Base-by-base conservation (phyloP, 805 yeast genomes). In the Helenozyma rhizophorensis region DNA sequence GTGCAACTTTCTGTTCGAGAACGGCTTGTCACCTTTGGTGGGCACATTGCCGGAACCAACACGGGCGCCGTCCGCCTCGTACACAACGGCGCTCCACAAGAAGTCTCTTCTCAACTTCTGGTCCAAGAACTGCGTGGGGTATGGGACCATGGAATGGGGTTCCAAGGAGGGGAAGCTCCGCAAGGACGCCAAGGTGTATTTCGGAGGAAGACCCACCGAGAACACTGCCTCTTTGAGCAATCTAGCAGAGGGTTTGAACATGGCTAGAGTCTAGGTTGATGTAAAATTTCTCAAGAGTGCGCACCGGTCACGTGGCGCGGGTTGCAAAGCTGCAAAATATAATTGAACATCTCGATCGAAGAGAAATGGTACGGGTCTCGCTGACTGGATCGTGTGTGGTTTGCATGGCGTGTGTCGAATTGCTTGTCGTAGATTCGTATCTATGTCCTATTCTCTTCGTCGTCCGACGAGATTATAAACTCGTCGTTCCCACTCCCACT, bases 21-120 rank as follows among this genome's bases (percentile, higher is more conserved):
- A 89, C 39, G 89, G 88, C 60, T 82, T 83, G 48, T 86, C 90
- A 23, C 85, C 75, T 60, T 96, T 81, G 37, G 93, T 86, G 23
- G 86, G 82, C 21, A 93, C 94, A 51, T 81, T 82, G 1, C 86
- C 78, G 1, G 97, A 73, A 27, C 97, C 96, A 9, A 87, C 96
- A 58, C 97, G 78, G 43, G 79, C 78, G 43, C 76, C 77, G 55
- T 93, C 96, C 23, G 89, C 83, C 67, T 93, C 99, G 68, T 72
- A 87, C 3, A 85, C 83, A 21, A 87, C 96, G 1, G 97, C 96
- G 52, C 80, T 78, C 97, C 97, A 93, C 39, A 93, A 72, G 21
- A 89, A 62, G 58, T 93, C 99, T 59, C 96, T 78, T 62, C 98
- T 80, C 37, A 86, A 57, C 28, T 95, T 95, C 14, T 72, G 68